Evolutionary conservation across 2,329 filamentous ascomycete genomes (phyloP), one percentile per base, ranked within the genome.

Genomic region (Apiospora arundinis): DNA sequence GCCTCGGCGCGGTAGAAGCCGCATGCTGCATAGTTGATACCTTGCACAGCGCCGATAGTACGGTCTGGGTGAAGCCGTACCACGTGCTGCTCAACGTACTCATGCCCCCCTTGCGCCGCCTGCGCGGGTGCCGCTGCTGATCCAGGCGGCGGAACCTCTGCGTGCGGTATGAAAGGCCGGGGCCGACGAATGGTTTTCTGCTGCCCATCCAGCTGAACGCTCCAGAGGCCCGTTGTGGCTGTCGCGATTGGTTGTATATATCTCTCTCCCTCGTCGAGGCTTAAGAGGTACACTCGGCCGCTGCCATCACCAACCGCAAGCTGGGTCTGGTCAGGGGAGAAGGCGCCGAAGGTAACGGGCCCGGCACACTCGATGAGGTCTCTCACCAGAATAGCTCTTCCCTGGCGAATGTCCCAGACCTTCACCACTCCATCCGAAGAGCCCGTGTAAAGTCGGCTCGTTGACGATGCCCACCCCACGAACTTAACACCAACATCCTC

Each of bases 401-500:
- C 68, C 68, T 76, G 63, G 82, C 87, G 85, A 11, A 92, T 80
- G 73, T 91, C 89, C 90, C 90, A 92, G 2, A 89, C 88, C 72
- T 89, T 91, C 21, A 92, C 83, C 0, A 87, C 83, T 1, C 90
- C 90, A 72, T 92, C 90, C 1, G 90, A 91, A 0, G 88, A 89
- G 0, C 90, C 90, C 0, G 89, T 91, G 74, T 92, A 92, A 60
- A 92, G 85, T 0, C 89, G 84, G 70, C 90, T 87, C 0, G 83
- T 78, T 0, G 85, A 87, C 21, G 82, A 84, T 0, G 88, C 90
- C 90, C 90, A 92, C 4, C 89, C 86, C 0, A 86, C 86, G 74
- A 92, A 91, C 76, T 91, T 91, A 56, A 91, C 88, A 1, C 90
- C 90, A 0, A 87, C 87, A 71, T 92, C 90, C 68, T 89, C 88